phyloP scores from a whole-genome alignment of 768 basidiomycete species.

The Lenzites betulinus region DNA sequence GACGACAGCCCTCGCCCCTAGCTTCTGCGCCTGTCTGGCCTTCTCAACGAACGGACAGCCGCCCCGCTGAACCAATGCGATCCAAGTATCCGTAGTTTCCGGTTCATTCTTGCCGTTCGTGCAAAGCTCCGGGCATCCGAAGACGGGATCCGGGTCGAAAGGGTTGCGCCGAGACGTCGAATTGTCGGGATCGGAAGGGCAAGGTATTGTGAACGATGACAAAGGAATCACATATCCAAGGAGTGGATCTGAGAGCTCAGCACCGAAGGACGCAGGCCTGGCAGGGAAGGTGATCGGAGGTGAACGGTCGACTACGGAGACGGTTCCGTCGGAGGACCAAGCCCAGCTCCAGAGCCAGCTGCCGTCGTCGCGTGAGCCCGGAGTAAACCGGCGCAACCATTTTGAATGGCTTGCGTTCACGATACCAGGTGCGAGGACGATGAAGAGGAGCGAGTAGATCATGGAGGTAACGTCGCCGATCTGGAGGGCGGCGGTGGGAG shows the following conservation, averaged over 20 bases:
- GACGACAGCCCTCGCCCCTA: slow-evolving; percentile 88
- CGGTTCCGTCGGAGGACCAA: slow-evolving; percentile 46
- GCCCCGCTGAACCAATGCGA: slow-evolving; percentile 89
- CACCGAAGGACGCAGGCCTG: slow-evolving; percentile 75
- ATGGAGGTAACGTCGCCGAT: slow-evolving; percentile 18
- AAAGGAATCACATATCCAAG: slow-evolving; percentile 41
- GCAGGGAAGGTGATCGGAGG: slow-evolving; percentile 73
- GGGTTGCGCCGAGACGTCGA: slow-evolving; percentile 14
- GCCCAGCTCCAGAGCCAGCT: slow-evolving; percentile 43
- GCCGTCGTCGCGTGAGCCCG: slow-evolving; percentile 29
- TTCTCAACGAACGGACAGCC: slow-evolving; percentile 91
- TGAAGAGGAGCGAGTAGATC: slow-evolving; percentile 20
- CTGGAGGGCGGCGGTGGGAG: no score
- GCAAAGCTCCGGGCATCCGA: slow-evolving; percentile 73
- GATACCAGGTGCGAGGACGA: slow-evolving; percentile 17
- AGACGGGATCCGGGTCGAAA: slow-evolving; percentile 30
- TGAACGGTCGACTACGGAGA: slow-evolving; percentile 75
- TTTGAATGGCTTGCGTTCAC: slow-evolving; percentile 21
- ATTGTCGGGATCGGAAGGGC: slow-evolving; percentile 37
- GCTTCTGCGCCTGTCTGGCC: slow-evolving; percentile 48
- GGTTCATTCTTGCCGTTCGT: slow-evolving; percentile 55
- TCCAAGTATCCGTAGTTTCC: slow-evolving; percentile 71
- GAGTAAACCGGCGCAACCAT: slow-evolving; percentile 33
- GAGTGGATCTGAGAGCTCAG: slow-evolving; percentile 58
- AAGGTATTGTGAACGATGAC: slow-evolving; percentile 42